Base-by-base conservation (phyloP, 2,329 filamentous ascomycete genomes). In the Phyllosticta capitalensis region DNA sequence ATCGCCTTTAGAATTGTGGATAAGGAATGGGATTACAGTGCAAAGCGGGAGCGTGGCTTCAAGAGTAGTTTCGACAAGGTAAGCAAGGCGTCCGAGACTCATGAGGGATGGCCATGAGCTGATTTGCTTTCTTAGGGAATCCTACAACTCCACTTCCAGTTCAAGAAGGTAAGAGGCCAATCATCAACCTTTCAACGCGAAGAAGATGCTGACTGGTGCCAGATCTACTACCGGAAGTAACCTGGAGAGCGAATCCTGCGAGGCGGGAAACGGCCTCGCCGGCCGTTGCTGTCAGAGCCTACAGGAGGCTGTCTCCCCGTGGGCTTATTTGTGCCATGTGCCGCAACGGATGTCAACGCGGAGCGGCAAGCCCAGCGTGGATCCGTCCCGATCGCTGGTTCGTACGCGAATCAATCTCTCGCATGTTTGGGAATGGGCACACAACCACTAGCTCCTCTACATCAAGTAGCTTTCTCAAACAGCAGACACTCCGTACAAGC, bases 21-120 rank as follows among this genome's bases (percentile, higher is more conserved):
- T 74, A 92, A 94, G 64, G 94, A 99, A 75, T 99, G 94, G 94
- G 94, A 99, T 74, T 99, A 96, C 72, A 96, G 90, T 72, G 90
- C 92, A 2, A 97, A 96, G 76, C 84, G 87, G 67, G 94, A 99
- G 67, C 83, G 94, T 61, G 95, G 94, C 1, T 99, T 97, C 76
- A 92, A 84, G 72, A 96, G 92, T 75, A 95, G 89, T 64, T 99
- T 97, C 73, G 94, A 99, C 75, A 96, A 96, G 86, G 90, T 94
- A 83, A 64, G 83, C 76, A n/a, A n/a, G n/a, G n/a, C 49, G 12
- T 55, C 61, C 33, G 19, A 19, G n/a, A n/a, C n/a, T n/a, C n/a
- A n/a, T n/a, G 14, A n/a, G 38, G 2, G 38, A 45, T 38, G 17
- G n/a, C 24, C 24, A n/a, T n/a, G 12, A 38, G 64, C 69, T 75